phyloP scores from a whole-genome alignment of 805 yeast species.

The Lipomyces oligophaga region DNA sequence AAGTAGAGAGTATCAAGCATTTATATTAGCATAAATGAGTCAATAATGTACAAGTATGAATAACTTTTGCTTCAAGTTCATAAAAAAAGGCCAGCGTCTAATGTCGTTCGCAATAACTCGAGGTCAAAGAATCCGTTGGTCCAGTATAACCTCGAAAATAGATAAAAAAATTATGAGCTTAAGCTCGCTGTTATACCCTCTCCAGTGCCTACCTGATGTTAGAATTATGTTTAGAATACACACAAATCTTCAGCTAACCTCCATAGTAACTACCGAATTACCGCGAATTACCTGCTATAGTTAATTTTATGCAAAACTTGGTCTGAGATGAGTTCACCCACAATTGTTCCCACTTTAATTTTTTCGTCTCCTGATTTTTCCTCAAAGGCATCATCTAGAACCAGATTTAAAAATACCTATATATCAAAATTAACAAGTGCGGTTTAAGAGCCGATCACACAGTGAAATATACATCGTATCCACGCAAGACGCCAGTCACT shows the following conservation, averaged over 20 bases:
- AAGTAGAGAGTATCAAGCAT: no score
- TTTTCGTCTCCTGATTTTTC: conserved; percentile 49
- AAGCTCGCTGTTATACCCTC: no score
- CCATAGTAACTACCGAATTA: conserved; percentile 69
- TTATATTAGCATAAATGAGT: no score
- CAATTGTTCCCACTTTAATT: conserved; percentile 61
- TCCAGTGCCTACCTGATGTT: conserved; percentile 13
- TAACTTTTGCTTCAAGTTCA: no score
- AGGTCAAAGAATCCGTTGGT: no score
- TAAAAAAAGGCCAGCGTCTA: no score
- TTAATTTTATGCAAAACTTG: background rate
- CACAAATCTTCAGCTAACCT: conserved; percentile 37
- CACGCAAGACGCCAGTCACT: conserved; percentile 76
- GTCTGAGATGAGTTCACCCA: conserved; percentile 18
- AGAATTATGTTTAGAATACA: background rate
- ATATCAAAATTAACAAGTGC: background rate
- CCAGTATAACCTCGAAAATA: no score
- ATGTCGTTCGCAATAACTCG: no score
- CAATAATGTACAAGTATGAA: no score
- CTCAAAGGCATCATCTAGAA: conserved; percentile 68
- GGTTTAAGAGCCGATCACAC: no score
- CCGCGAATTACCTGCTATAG: conserved; percentile 55
- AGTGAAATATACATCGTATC: conserved; percentile 67
- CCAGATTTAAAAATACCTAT: conserved; percentile 65
- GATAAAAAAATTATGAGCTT: no score